Conservation (phyloP, 2,329 filamentous ascomycete species). For the Beauveria sp. region DNA sequence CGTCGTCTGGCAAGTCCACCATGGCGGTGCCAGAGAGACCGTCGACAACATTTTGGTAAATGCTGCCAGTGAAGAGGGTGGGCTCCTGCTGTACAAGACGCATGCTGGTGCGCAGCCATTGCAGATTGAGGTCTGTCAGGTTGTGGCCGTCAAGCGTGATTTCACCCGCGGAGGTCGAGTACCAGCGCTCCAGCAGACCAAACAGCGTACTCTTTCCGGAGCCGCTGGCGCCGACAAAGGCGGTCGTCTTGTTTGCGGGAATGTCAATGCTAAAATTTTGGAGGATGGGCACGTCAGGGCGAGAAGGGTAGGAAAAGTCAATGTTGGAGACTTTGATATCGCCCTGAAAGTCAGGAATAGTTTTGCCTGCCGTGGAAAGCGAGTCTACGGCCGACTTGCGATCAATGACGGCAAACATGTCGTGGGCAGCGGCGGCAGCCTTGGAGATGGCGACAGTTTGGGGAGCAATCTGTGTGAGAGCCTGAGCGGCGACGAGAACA, state of each 20-base stretch:
- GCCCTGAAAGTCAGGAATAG: slow-evolving; percentile 25
- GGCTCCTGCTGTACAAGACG: slow-evolving; percentile 46
- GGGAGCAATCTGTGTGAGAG: slow-evolving; percentile 39
- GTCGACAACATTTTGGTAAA: slow-evolving; percentile 45
- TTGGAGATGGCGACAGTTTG: slow-evolving; percentile 38
- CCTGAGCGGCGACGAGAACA: slow-evolving; percentile 37
- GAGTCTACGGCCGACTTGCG: slow-evolving; percentile 36
- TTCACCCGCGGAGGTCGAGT: slow-evolving; percentile 38
- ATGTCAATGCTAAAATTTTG: slow-evolving; percentile 34
- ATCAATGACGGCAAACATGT: slow-evolving; percentile 41
- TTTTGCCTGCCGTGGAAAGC: slow-evolving; percentile 28
- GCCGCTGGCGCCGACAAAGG: slow-evolving; percentile 50
- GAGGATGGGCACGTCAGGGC: slow-evolving; percentile 41
- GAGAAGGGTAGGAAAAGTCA: slow-evolving; percentile 49
- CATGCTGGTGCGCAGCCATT: slow-evolving; percentile 46
- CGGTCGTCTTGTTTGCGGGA: slow-evolving; percentile 40
- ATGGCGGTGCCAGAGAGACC: slow-evolving; percentile 34
- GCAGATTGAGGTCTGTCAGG: slow-evolving; percentile 37
- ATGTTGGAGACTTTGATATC: slow-evolving; percentile 42
- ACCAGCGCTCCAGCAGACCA: slow-evolving; percentile 52
- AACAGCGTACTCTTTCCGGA: slow-evolving; percentile 53
- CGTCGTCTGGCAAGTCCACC: slow-evolving; percentile 30
- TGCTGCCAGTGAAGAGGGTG: slow-evolving; percentile 44
- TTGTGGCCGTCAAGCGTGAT: slow-evolving; percentile 38
- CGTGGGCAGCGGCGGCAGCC: slow-evolving; percentile 37